Percentiles rank a stretch among this genome's conserved stretches.
Conservation (phyloP, 371 early-diverging fungal genomes). For the Rhizopus arrhizus region DNA sequence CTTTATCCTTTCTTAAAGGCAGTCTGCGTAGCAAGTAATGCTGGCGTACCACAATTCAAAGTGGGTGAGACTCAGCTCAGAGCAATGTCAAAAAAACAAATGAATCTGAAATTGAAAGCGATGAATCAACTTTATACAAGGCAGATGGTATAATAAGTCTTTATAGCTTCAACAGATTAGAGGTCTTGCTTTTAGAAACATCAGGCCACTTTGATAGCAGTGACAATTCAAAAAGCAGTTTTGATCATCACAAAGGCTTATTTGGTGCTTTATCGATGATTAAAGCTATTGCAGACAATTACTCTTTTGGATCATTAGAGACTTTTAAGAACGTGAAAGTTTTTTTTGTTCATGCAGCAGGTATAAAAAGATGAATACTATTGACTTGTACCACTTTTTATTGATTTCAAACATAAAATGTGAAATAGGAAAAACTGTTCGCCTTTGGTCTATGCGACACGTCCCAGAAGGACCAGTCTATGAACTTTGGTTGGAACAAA, state of each 20-base stretch:
- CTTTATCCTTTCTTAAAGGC: constrained; percentile 10
- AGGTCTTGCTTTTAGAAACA: constrained; percentile 8
- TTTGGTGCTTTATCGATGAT: constrained; percentile 12
- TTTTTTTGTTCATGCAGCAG: constrained; percentile 14
- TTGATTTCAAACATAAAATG: constrained; percentile 6
- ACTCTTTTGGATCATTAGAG: constrained; percentile 6
- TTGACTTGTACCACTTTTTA: constrained; percentile 10
- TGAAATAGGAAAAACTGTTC: constrained; percentile 8
- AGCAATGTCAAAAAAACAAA: constrained; percentile 1
- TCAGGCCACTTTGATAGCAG: neutral
- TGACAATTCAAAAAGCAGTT: neutral
- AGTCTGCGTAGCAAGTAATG: neutral
- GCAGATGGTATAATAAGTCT: constrained; percentile 8
- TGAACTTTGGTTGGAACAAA: constrained; percentile 17
- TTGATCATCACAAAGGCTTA: constrained; percentile 11
- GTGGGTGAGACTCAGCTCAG: constrained; percentile 4
- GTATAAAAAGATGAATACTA: constrained; percentile 13
- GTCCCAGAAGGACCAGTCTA: constrained; percentile 15
- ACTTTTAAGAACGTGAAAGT: constrained; percentile 8
- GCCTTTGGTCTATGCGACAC: constrained; percentile 14
- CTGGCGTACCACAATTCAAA: constrained; percentile 9
- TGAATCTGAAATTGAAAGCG: neutral
- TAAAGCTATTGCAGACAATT: constrained; percentile 10
- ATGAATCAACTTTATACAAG: constrained; percentile 1
- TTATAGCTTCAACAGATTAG: constrained; percentile 3